These are phyloP conservation scores for Paramicrosporidium saccamoebae DNA, from an alignment of 371 early-diverging fungal species.

Conservation along the genomic window DNA sequence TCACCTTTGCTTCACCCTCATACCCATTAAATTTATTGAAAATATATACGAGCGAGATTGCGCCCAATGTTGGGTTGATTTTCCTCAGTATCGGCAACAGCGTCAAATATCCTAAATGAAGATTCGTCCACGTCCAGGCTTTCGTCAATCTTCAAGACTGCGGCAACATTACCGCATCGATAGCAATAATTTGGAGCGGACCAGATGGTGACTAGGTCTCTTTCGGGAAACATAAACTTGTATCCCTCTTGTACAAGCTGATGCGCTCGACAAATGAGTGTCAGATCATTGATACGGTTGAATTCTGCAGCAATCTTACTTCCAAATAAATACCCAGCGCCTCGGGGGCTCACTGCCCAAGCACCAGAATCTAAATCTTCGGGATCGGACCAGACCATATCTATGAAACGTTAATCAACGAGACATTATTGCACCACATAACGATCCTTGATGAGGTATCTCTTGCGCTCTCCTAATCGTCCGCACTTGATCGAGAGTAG, in stretches of 20 bases:
- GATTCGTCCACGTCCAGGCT: conserved; percentile 29
- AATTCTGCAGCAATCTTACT: conserved; percentile 87
- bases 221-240: conserved; percentile 84
- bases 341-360: conserved; percentile 90
- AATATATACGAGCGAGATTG: too few species aligned
- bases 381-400: conserved; percentile 96
- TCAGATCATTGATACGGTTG: conserved; percentile 77
- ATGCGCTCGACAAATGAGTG: conserved; percentile 49
- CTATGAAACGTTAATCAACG: conserved; percentile 8
- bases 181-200: conserved; percentile 99
- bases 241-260: conserved; percentile 79
- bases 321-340: conserved; percentile 95
- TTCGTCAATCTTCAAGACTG: conserved; percentile 84
- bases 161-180: conserved; percentile 95
- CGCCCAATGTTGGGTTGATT: conserved; percentile 7
- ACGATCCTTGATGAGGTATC: conserved; percentile 95
- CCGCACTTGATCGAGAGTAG: conserved; percentile 86
- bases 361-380: conserved; percentile 78
- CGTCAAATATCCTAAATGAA: conserved; percentile 73
- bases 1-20: too few species aligned
- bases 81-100: conserved; percentile 62
- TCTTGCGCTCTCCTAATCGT: conserved; percentile 90
- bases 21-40: too few species aligned
- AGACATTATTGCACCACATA: conserved; percentile 27
- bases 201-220: conserved; percentile 94